These are phyloP conservation scores for Mixia osmundae DNA, from an alignment of 1,284 basidiomycete genomes.

Conservation along the genomic window DNA sequence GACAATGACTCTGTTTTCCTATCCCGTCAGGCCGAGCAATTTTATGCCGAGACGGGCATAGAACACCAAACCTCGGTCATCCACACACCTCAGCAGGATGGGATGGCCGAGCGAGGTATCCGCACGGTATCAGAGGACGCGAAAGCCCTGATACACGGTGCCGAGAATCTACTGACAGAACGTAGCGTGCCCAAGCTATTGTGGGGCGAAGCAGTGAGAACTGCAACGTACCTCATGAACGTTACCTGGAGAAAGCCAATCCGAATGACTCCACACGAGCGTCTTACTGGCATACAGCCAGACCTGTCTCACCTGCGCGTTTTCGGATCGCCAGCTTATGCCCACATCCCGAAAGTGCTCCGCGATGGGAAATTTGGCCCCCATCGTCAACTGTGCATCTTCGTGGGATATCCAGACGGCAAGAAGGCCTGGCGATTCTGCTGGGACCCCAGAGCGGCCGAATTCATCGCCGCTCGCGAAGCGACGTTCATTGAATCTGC, in stretches of 20 bases:
- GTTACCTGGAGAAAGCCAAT: not conserved
- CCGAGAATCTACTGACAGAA: too few species aligned
- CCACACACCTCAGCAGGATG: conserved; percentile 2
- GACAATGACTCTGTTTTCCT: conserved; percentile 1
- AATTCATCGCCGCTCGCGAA: too few species aligned
- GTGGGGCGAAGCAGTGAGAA: not conserved
- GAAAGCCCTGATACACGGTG: not conserved
- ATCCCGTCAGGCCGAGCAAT: not conserved
- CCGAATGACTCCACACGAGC: not conserved
- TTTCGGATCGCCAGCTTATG: conserved; percentile 1
- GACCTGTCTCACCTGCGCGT: not conserved
- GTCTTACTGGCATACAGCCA: not conserved
- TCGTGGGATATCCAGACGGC: conserved; percentile 1
- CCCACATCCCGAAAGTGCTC: not conserved
- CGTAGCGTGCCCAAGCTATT: not conserved
- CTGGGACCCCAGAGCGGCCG: not conserved
- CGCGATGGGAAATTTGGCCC: not conserved
- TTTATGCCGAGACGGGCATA: not conserved
- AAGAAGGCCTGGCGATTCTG: conserved; percentile 1
- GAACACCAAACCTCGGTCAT: not conserved
- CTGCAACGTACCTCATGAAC: not conserved
- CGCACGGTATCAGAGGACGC: conserved; percentile 1
- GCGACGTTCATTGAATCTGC: too few species aligned
- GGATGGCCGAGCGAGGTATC: conserved; percentile 1
- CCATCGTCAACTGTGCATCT: not conserved